Conservation (phyloP, 2,329 filamentous ascomycete species). For the Fusarium nelsonii region DNA sequence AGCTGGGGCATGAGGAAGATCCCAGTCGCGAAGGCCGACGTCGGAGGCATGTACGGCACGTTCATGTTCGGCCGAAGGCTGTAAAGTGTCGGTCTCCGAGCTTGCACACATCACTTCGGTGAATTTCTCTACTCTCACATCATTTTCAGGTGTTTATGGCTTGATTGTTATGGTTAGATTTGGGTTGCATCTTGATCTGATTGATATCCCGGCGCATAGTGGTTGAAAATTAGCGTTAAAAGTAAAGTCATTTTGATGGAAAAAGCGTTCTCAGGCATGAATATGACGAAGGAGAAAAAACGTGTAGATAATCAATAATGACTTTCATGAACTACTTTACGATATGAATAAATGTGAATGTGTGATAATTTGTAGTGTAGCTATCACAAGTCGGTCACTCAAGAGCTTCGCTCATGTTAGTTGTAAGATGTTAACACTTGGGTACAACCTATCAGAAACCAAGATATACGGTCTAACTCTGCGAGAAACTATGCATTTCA, state of each 20-base stretch:
- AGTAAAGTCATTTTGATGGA: slow-evolving; percentile 48
- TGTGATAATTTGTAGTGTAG: neutral
- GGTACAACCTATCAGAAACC: slow-evolving; percentile 19
- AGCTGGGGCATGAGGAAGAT: slow-evolving; percentile 92
- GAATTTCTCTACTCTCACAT: slow-evolving; percentile 47
- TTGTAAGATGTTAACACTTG: neutral
- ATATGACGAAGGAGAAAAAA: slow-evolving; percentile 42
- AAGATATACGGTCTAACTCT: slow-evolving; percentile 1
- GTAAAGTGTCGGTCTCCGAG: slow-evolving; percentile 53
- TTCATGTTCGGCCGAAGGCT: slow-evolving; percentile 73
- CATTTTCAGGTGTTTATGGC: slow-evolving; percentile 30
- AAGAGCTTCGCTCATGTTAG: neutral
- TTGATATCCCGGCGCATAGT: slow-evolving; percentile 47
- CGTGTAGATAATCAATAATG: slow-evolving; percentile 43
- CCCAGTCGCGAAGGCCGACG: slow-evolving; percentile 89
- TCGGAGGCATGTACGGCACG: slow-evolving; percentile 91
- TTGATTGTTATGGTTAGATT: slow-evolving; percentile 21
- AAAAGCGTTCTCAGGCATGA: slow-evolving; percentile 43
- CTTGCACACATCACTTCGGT: slow-evolving; percentile 50
- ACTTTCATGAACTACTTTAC: slow-evolving; percentile 27
- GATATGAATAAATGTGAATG: neutral
- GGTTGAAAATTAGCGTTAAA: slow-evolving; percentile 47
- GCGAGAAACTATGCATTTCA: slow-evolving; percentile 7
- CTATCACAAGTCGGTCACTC: neutral
- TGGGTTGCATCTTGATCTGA: slow-evolving; percentile 44